Conservation (phyloP, 164 flowering plant species). For the Vitis rotundifolia region DNA sequence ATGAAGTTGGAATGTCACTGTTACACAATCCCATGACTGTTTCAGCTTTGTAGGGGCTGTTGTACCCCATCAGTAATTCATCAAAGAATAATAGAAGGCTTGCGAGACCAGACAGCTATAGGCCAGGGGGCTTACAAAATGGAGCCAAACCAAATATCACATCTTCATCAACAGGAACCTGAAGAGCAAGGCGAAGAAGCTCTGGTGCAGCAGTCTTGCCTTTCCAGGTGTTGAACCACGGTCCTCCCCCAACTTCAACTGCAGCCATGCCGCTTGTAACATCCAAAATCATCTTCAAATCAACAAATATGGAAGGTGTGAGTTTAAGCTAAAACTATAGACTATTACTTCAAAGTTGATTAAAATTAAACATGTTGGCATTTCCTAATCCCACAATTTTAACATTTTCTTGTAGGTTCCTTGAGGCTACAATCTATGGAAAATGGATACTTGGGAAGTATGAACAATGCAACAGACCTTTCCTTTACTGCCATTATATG, state of each 20-base stretch:
- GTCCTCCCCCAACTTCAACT: slow-evolving; percentile 94
- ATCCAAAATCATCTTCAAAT: slow-evolving; percentile 67
- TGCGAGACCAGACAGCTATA: slow-evolving; percentile 28
- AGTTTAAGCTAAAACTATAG: too few species aligned
- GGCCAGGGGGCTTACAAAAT: slow-evolving; percentile 80
- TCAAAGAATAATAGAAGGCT: background rate
- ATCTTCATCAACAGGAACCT: slow-evolving; percentile 68
- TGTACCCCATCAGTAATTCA: too few species aligned
- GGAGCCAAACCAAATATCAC: slow-evolving; percentile 57
- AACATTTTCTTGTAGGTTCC: background rate
- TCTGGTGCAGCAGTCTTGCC: slow-evolving; percentile 68
- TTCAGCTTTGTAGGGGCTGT: background rate
- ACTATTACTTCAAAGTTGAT: too few species aligned
- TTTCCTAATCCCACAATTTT: too few species aligned
- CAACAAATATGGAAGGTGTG: too few species aligned
- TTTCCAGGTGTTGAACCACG: slow-evolving; percentile 92
- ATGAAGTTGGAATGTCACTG: too few species aligned
- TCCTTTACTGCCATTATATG: slow-evolving; percentile 79
- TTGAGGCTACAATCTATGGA: background rate
- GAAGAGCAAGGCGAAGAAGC: slow-evolving; percentile 54
- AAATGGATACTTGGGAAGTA: background rate
- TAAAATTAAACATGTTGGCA: too few species aligned
- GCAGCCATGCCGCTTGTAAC: slow-evolving; percentile 93
- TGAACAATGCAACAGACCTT: slow-evolving; percentile 47
- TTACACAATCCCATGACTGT: background rate